Percentiles rank a stretch among this genome's conserved stretches.
These are phyloP conservation scores for Phytophthora litchii DNA, from an alignment of 352 stramenopile species.

Conservation along the genomic window DNA sequence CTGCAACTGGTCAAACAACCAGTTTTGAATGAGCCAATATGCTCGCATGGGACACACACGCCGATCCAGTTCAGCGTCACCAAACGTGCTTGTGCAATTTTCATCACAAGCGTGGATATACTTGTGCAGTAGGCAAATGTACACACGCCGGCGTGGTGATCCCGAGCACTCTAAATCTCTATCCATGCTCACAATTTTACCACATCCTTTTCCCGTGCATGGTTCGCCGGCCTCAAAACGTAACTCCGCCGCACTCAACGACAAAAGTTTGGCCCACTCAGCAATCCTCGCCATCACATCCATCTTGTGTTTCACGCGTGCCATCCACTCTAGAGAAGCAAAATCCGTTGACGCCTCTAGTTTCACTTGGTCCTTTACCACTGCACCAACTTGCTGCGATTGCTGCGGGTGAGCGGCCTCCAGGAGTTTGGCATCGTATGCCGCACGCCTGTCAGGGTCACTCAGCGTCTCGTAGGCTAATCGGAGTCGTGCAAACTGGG, in stretches of 20 bases:
- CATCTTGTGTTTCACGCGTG: slow-evolving; percentile 86
- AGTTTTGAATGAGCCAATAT: slow-evolving; percentile 83
- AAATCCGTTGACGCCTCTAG: slow-evolving; percentile 76
- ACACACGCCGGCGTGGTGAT: slow-evolving; percentile 69
- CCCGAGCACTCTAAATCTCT: slow-evolving; percentile 77
- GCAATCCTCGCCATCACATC: slow-evolving; percentile 83
- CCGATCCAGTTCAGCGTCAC: slow-evolving; percentile 62
- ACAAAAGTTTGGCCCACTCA: slow-evolving; percentile 71
- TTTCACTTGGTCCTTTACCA: slow-evolving; percentile 67
- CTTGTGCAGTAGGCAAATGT: slow-evolving; percentile 78
- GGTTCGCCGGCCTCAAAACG: slow-evolving; percentile 76
- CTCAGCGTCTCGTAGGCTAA: slow-evolving; percentile 81
- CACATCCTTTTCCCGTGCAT: slow-evolving; percentile 61
- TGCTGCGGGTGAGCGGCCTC: slow-evolving; percentile 23
- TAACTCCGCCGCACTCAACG: slow-evolving; percentile 64
- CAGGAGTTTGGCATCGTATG: slow-evolving; percentile 63
- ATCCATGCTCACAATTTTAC: slow-evolving; percentile 87
- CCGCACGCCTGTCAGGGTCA: slow-evolving; percentile 52
- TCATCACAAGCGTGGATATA: slow-evolving; percentile 87
- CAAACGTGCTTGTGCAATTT: slow-evolving; percentile 64
- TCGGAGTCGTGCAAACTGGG: slow-evolving; percentile 67
- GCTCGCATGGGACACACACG: slow-evolving; percentile 75
- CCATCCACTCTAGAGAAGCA: slow-evolving; percentile 84
- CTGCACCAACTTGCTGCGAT: slow-evolving; percentile 12
- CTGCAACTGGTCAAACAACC: slow-evolving; percentile 76